Evolutionary conservation across 345 rosid species (phyloP).

Genomic region (Gynandropsis gynandra): DNA sequence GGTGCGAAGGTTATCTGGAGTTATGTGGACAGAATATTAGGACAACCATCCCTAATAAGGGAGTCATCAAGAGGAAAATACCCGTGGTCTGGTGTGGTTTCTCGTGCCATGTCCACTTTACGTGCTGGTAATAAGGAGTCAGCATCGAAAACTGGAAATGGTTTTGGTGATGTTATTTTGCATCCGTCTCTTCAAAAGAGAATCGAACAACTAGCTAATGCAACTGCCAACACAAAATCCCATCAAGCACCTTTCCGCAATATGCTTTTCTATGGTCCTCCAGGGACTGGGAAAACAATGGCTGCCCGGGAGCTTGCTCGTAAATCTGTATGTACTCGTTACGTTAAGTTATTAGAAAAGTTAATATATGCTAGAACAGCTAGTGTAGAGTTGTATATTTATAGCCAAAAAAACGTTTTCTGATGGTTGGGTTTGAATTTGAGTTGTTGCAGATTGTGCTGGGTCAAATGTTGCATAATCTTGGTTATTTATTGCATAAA

Average conservation of each 20-base stretch:
- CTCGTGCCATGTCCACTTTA: constrained; percentile 40
- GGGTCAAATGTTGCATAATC: neutral
- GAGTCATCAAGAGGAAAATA: constrained; percentile 98
- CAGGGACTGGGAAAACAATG: constrained; percentile 99
- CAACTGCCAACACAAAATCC: constrained; percentile 94
- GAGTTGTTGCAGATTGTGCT: constrained; percentile 5
- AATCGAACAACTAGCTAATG: constrained; percentile 73
- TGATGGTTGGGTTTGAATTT: no score
- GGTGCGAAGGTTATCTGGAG: constrained; percentile 98
- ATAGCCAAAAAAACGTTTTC: no score
- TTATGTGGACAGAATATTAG: constrained; percentile 91
- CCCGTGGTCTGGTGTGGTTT: constrained; percentile 81
- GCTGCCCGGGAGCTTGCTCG: constrained; percentile 91
- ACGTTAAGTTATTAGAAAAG: no score
- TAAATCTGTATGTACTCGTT: constrained; percentile 64
- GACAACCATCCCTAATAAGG: constrained; percentile 94
- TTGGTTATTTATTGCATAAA: neutral
- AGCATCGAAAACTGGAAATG: constrained; percentile 49
- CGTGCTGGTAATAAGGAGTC: constrained; percentile 37
- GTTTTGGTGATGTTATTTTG: constrained; percentile 91
- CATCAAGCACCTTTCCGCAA: constrained; percentile 95
- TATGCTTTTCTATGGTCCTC: constrained; percentile 96
- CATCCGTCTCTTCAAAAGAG: constrained; percentile 83
- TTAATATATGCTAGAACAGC: no score
- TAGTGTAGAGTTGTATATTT: no score